Evolutionary conservation across 1,284 basidiomycete genomes (phyloP).

Genomic region (Xerocomus minutiporus): DNA sequence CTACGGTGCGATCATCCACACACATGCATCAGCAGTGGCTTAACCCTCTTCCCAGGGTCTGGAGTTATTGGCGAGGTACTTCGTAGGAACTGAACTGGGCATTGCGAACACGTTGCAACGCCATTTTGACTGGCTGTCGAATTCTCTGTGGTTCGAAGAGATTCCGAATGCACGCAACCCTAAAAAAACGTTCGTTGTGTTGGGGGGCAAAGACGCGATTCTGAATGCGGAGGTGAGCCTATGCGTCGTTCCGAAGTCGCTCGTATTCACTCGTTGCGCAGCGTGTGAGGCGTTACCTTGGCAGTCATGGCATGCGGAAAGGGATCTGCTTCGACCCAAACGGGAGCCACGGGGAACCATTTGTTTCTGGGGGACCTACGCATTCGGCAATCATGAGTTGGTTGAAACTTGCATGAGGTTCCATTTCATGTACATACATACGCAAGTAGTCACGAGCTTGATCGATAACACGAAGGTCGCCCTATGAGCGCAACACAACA

Average conservation of each 20-base stretch:
- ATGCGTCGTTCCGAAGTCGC: background rate
- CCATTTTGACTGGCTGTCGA: conserved; percentile 84
- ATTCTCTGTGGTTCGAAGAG: conserved; percentile 85
- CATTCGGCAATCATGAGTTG: conserved; percentile 63
- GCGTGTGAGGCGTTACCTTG: conserved; percentile 72
- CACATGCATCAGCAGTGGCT: conserved; percentile 5
- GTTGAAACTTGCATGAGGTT: conserved; percentile 37
- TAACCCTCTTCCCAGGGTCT: conserved; percentile 47
- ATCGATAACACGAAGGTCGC: conserved; percentile 24
- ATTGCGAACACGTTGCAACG: conserved; percentile 81
- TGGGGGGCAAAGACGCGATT: conserved; percentile 80
- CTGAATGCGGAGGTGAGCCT: conserved; percentile 58
- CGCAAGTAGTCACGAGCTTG: background rate
- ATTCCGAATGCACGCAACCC: conserved; percentile 73
- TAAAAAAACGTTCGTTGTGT: conserved; percentile 59
- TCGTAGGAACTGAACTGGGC: conserved; percentile 81
- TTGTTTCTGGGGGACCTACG: conserved; percentile 52
- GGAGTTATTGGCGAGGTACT: conserved; percentile 80
- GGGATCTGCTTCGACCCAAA: conserved; percentile 68
- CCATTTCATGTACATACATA: conserved; percentile 4
- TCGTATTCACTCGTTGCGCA: conserved; percentile 27
- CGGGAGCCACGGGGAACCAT: conserved; percentile 70
- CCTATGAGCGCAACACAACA: conserved; percentile 23
- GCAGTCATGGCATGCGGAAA: conserved; percentile 68
- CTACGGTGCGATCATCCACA: conserved; percentile 43